These are phyloP conservation scores for Yarrowia sp. DNA, from an alignment of 805 yeast species.

Conservation along the genomic window DNA sequence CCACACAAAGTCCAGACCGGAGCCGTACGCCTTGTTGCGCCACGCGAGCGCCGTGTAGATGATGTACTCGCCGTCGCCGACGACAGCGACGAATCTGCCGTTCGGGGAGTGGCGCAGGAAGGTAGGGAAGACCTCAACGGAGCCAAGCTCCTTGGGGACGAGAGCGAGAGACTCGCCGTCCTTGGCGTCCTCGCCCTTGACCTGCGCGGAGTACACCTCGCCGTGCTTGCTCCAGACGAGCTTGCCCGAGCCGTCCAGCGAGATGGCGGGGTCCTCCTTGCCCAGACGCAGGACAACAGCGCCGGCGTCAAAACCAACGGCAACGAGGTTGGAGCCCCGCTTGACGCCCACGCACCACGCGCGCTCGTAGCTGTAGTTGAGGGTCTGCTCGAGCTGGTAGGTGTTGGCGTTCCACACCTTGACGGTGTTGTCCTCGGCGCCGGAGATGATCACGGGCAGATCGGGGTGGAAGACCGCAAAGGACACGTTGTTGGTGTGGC, in stretches of 20 bases:
- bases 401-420: slow-evolving; percentile 95
- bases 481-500: slow-evolving; percentile 91
- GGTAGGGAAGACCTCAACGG: slow-evolving; percentile 89
- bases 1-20: slow-evolving; percentile 91
- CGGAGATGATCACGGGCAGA: slow-evolving; percentile 88
- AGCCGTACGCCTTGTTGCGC: slow-evolving; percentile 93
- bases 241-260: slow-evolving; percentile 92
- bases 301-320: slow-evolving; percentile 95
- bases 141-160: slow-evolving; percentile 87
- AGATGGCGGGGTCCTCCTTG: slow-evolving; percentile 87
- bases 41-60: slow-evolving; percentile 96
- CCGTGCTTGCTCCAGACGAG: slow-evolving; percentile 87
- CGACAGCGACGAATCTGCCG: slow-evolving; percentile 94
- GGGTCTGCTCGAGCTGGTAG: slow-evolving; percentile 86
- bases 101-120: slow-evolving; percentile 89
- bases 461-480: slow-evolving; percentile 99
- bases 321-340: slow-evolving; percentile 71
- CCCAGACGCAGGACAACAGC: slow-evolving; percentile 85
- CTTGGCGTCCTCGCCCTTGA: slow-evolving; percentile 66
- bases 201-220: slow-evolving; percentile 80
- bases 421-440: slow-evolving; percentile 93
- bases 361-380: slow-evolving; percentile 89
- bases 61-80: slow-evolving; percentile 97
- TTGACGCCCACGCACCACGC: slow-evolving; percentile 91
- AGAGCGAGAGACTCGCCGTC: slow-evolving; percentile 81